phyloP scores from a whole-genome alignment of 768 basidiomycete genomes.

The Amanita fuliginea region DNA sequence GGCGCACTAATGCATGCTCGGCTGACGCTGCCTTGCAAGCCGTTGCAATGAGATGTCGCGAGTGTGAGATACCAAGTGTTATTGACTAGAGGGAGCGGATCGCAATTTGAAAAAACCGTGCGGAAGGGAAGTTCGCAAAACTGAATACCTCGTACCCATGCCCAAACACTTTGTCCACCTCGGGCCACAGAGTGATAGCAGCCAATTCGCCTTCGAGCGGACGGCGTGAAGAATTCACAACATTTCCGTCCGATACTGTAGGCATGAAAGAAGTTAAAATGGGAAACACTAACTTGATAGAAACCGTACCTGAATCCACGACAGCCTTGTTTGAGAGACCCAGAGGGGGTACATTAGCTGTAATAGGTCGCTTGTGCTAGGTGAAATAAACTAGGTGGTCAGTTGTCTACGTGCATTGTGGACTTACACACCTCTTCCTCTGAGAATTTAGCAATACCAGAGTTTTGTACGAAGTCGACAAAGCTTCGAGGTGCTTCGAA shows the following conservation, averaged over 20 bases:
- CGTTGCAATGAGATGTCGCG: constrained; percentile 65
- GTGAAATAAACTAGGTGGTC: not conserved
- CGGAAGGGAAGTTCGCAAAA: not conserved
- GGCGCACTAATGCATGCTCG: constrained; percentile 82
- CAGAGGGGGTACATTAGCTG: constrained; percentile 86
- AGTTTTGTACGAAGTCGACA: constrained; percentile 45
- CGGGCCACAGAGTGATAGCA: constrained; percentile 87
- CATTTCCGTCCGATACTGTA: constrained; percentile 1
- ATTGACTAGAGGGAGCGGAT: constrained; percentile 45
- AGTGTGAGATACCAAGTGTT: constrained; percentile 64
- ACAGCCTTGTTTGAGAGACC: constrained; percentile 91
- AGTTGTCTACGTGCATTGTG: not conserved
- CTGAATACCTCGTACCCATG: constrained; percentile 88
- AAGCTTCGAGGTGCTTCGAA: constrained; percentile 88
- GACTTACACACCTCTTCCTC: constrained; percentile 36
- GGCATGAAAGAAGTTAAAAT: not conserved
- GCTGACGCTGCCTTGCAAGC: constrained; percentile 82
- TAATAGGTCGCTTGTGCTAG: constrained; percentile 53
- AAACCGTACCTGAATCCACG: constrained; percentile 38
- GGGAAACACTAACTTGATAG: not conserved
- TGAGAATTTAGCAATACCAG: constrained; percentile 35
- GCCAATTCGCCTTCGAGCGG: constrained; percentile 91
- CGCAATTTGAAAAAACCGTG: not conserved
- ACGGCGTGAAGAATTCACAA: constrained; percentile 18
- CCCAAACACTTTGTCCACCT: constrained; percentile 93